Percentiles rank a stretch among this genome's conserved stretches.
phyloP scores from a whole-genome alignment of 176 grass and related monocot species.

The Raddia guianensis region DNA sequence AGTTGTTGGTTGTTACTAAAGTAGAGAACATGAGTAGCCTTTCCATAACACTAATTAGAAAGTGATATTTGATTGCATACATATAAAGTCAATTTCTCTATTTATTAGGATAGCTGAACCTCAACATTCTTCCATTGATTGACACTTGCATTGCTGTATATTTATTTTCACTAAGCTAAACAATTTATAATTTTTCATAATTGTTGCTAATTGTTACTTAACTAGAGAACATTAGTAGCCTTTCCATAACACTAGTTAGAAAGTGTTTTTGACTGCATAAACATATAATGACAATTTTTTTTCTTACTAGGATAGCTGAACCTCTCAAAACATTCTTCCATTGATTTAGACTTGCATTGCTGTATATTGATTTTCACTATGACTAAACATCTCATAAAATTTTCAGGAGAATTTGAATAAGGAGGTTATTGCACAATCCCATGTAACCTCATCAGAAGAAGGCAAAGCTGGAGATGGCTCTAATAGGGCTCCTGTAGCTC shows the following conservation, averaged over 20 bases:
- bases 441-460: conserved; percentile 34
- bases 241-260: background rate
- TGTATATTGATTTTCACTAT: background rate
- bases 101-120: background rate
- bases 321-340: background rate
- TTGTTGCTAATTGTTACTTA: background rate
- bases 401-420: conserved; percentile 38
- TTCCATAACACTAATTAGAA: background rate
- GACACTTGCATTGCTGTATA: conserved; percentile 3
- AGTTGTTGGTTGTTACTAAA: background rate
- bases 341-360: background rate
- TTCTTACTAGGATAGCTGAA: background rate
- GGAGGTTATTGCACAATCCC: conserved; percentile 10
- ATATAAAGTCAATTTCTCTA: too few relatives aligned
- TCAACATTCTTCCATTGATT: background rate
- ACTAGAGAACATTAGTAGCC: conserved; percentile 4
- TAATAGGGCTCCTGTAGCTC: background rate
- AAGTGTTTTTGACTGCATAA: conserved; percentile 3
- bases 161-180: conserved; percentile 7
- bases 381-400: background rate
- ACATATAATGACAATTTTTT: too few relatives aligned
- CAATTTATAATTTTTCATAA: background rate
- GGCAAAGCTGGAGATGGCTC: conserved; percentile 33
- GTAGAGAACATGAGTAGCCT: conserved; percentile 1
- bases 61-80: conserved; percentile 9